Conservation (phyloP, 169 alveolate genomes). For the Cystoisospora suis region DNA sequence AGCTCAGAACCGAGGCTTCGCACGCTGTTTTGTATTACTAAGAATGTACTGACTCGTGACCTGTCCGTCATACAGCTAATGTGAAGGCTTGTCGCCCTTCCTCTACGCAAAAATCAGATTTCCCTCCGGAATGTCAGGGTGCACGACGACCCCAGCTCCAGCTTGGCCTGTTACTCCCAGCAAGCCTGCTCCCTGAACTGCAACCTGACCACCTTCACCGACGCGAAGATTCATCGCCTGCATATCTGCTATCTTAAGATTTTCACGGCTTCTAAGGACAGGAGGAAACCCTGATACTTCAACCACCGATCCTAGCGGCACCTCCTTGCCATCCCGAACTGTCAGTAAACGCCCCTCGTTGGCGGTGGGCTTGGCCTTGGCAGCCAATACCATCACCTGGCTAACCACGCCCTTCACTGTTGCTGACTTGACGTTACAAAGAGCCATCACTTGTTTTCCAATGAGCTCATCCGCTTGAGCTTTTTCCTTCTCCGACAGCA, state of each 20-base stretch:
- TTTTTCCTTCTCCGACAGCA: background rate
- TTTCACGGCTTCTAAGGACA: background rate
- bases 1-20: too few relatives aligned
- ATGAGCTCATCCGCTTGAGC: background rate
- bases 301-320: background rate
- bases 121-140: background rate
- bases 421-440: background rate
- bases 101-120: background rate
- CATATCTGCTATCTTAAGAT: background rate
- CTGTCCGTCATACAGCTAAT: too few relatives aligned
- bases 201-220: background rate
- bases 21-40: too few relatives aligned
- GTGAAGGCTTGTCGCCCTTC: too few relatives aligned
- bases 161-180: background rate
- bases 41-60: too few relatives aligned
- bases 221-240: background rate
- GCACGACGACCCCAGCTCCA: conserved; percentile 5
- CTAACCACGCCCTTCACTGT: conserved; percentile 13
- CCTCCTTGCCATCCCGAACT: background rate
- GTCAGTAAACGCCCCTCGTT: background rate
- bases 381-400: conserved; percentile 21
- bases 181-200: background rate
- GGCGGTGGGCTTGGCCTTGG: background rate
- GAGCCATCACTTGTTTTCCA: background rate
- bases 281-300: conserved; percentile 18